Evolutionary conservation across 768 basidiomycete species (phyloP).

Genomic region (Boletus rubescentipes): DNA sequence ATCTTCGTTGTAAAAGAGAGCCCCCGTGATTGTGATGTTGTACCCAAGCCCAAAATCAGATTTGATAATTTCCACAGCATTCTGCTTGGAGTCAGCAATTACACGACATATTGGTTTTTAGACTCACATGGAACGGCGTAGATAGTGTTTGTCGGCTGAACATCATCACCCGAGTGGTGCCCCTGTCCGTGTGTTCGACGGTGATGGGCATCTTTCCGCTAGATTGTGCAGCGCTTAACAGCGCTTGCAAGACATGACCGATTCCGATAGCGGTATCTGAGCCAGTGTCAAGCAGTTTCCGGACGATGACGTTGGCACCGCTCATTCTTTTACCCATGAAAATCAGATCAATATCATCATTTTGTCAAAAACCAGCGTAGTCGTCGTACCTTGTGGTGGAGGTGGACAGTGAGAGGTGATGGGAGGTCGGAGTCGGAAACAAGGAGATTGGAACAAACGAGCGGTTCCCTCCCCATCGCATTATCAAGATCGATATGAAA

Average conservation of each 20-base stretch:
- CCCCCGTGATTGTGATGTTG: no score
- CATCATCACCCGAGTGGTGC: conserved; percentile 5
- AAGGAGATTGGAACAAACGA: neutral
- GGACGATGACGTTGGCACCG: conserved; percentile 2
- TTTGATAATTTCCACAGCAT: no score
- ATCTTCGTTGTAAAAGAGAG: conserved; percentile 7
- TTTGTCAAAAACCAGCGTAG: neutral
- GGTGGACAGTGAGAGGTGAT: conserved; percentile 18
- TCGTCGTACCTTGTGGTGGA: neutral
- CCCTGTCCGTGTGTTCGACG: conserved; percentile 6
- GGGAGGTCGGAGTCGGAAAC: no score
- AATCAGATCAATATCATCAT: neutral
- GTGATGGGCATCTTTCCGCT: neutral
- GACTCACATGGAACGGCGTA: no score
- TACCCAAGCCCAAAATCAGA: no score
- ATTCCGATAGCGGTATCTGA: conserved; percentile 30
- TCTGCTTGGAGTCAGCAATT: no score
- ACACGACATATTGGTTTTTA: no score
- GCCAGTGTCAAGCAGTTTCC: conserved; percentile 3
- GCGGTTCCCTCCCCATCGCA: neutral
- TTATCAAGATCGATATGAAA: neutral
- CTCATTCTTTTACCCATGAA: conserved; percentile 6
- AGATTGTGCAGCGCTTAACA: conserved; percentile 28
- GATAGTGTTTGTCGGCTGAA: conserved; percentile 7
- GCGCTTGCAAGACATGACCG: conserved; percentile 52